phyloP scores from a whole-genome alignment of 2,329 filamentous ascomycete genomes.

The Colletotrichum sansevieriae region DNA sequence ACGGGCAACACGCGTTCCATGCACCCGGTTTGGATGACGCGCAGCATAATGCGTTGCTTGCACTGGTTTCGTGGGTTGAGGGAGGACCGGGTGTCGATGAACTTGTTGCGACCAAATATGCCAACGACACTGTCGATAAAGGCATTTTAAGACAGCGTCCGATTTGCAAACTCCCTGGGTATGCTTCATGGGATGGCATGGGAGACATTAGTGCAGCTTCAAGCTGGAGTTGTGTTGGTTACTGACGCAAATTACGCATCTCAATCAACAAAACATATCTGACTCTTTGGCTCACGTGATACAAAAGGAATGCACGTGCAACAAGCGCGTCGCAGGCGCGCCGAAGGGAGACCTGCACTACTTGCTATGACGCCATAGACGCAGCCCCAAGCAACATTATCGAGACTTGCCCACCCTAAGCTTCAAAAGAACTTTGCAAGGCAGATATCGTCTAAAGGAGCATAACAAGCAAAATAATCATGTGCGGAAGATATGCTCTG shows the following conservation, averaged over 20 bases:
- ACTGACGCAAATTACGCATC: no score
- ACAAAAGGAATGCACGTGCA: no score
- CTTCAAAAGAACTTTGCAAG: no score
- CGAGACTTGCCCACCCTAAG: no score
- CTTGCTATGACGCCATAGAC: no score
- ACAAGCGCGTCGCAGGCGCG: no score
- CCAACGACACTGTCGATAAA: constrained; percentile 9
- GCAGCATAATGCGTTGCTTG: constrained; percentile 52
- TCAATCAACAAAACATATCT: no score
- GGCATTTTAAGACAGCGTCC: constrained; percentile 22
- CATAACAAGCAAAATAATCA: constrained; percentile 25
- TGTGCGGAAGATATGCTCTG: constrained; percentile 55
- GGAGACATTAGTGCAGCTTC: constrained; percentile 8
- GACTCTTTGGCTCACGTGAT: no score
- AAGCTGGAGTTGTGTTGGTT: constrained; percentile 8
- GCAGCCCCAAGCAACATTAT: no score
- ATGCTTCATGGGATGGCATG: constrained; percentile 18
- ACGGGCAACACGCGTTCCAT: constrained; percentile 47
- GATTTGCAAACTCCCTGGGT: constrained; percentile 19
- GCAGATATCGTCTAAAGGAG: no score
- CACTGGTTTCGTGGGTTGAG: constrained; percentile 56
- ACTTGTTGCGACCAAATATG: constrained; percentile 49
- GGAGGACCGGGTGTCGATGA: constrained; percentile 47
- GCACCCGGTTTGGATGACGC: constrained; percentile 53
- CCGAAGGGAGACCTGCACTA: no score